phyloP scores from a whole-genome alignment of 192 early-diverging fungal genomes.

The Podila epigama region DNA sequence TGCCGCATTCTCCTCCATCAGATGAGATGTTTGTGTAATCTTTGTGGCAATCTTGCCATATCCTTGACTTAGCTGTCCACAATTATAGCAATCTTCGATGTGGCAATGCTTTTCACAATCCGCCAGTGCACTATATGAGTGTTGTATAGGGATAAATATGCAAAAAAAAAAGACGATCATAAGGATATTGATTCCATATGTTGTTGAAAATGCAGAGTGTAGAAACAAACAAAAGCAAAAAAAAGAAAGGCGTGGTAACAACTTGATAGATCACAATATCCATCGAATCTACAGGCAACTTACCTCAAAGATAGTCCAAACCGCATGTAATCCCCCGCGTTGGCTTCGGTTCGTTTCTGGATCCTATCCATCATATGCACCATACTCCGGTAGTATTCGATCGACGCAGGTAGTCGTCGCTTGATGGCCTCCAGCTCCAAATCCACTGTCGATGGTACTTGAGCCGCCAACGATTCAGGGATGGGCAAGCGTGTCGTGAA shows the following conservation, averaged over 20 bases:
- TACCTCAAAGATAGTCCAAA: conserved; percentile 66
- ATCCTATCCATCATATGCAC: conserved; percentile 67
- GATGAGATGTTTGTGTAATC: conserved; percentile 46
- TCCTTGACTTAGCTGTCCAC: conserved; percentile 58
- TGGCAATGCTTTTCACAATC: conserved; percentile 65
- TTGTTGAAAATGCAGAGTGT: no score
- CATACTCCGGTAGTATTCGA: conserved; percentile 68
- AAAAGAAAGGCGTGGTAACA: no score
- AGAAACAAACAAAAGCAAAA: no score
- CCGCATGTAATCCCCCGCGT: conserved; percentile 65
- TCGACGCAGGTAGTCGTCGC: conserved; percentile 53
- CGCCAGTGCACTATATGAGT: conserved; percentile 54
- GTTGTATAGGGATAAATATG: neutral
- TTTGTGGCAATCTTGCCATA: conserved; percentile 57
- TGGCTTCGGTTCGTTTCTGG: conserved; percentile 68
- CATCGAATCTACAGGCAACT: no score
- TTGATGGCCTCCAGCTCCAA: conserved; percentile 56
- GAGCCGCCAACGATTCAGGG: conserved; percentile 37
- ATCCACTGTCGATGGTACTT: conserved; percentile 63
- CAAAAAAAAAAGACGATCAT: neutral
- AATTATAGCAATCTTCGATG: conserved; percentile 62
- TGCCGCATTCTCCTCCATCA: conserved; percentile 52
- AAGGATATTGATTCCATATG: no score
- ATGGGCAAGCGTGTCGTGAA: conserved; percentile 42
- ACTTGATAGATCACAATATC: no score